Base-by-base conservation (phyloP, 2,329 filamentous ascomycete species). In the Calycina herbarum region DNA sequence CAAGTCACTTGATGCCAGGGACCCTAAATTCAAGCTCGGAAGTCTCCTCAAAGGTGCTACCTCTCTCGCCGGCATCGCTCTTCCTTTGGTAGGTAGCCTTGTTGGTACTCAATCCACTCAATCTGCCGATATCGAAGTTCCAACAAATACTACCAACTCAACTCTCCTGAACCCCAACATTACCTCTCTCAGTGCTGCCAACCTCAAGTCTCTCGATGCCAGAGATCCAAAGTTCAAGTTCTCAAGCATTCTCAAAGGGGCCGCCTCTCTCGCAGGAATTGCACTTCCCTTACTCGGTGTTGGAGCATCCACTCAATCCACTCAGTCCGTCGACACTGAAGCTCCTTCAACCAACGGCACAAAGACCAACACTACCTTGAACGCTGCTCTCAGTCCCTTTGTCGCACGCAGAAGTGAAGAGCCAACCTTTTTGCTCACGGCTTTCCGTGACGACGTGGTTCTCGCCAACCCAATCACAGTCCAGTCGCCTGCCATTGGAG, bases 171-270 rank as follows among this genome's bases (percentile, higher is more conserved):
- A 17, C n/a, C 45, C 6, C 3, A 24, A 24, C 17, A 11, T 24
- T 4, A 51, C 45, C 8, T 13, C 45, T 6, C 45, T 51, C 1
- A 51, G 7, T 20, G 8, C 45, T 3, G 20, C 20, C n/a, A 24
- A 51, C 20, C 45, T 24, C 7, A 20, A 20, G n/a, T 51, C 45
- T 11, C n/a, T 51, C n/a, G 45, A 8, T 27, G n/a, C 10, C 10
- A 51, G 45, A 51, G 20, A 51, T 24, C 45, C 45, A 5, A 51
- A 27, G n/a, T 51, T 51, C 45, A 51, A 51, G 45, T 51, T 51
- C 20, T 20, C n/a, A 24, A 51, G 20, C 8, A 51, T 27, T 24
- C 5, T 24, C 7, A 51, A 51, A 51, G 45, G 45, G 3, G 45
- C 45, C 3, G 45, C 13, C 8, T 1, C 1, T 38, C 35, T 38